Base-by-base conservation (phyloP, 2,329 filamentous ascomycete species). In the Phoma sp. region DNA sequence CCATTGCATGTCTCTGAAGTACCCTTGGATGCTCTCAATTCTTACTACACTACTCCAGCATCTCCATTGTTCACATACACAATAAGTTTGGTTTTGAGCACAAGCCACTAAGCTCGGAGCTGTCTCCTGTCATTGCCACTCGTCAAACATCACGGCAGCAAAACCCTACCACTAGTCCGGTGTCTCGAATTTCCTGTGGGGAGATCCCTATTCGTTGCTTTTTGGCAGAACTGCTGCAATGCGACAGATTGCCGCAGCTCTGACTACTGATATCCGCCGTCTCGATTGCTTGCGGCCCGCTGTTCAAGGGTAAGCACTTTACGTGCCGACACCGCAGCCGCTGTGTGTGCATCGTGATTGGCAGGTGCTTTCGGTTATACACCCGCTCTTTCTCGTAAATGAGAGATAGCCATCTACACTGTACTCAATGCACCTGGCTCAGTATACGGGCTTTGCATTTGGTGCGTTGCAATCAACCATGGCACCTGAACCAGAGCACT, bases 41-140 rank as follows among this genome's bases (percentile, higher is more conserved):
- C 14, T 37, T 37, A n/a, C 35, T 39, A 10, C 32, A 22, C 27
- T 7, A 44, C 50, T 48, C 7, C 22, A 43, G 24, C 25, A 37
- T 25, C 27, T 29, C 27, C 27, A 29, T 29, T 29, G 27, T 25
- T 8, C 29, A 18, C 18, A 18, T 18, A 18, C 18, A 18, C 18
- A 18, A 18, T 18, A 18, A 39, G 40, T 45, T 35, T 41, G 32
- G 14, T 7, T 9, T 30, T 49, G 36, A 18, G 33, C 29, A 32
- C 32, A 11, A n/a, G 4, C 10, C 32, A 33, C 4, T 13, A 8
- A 32, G 32, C 10, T 24, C 46, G 41, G 52, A 50, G 32, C 27
- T 42, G n/a, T 14, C 52, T 55, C 52, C 52, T 35, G 13, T 14
- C 13, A n/a, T 25, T 38, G 33, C 24, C 9, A 55, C 46, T 55